These are phyloP conservation scores for Apium graveolens DNA, from an alignment of 129 eudicot genomes.

Conservation along the genomic window DNA sequence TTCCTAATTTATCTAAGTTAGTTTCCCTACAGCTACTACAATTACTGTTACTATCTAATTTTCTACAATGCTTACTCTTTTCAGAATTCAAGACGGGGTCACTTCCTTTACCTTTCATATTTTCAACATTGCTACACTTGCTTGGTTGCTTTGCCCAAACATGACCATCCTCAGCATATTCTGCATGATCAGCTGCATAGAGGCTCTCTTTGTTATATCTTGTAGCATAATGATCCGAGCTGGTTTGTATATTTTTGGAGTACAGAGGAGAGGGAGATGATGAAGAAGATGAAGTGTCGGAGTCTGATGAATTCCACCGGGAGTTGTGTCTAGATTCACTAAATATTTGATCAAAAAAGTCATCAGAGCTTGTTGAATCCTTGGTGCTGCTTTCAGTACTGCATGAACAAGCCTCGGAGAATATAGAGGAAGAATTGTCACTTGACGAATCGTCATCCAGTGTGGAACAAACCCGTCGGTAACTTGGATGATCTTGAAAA, in stretches of 20 bases:
- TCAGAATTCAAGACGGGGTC: conserved; percentile 14
- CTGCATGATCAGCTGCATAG: conserved; percentile 4
- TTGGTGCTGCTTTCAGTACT: conserved; percentile 53
- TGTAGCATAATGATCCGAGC: conserved; percentile 20
- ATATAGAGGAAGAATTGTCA: conserved; percentile 51
- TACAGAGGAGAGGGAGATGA: conserved; percentile 56
- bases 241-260: conserved; percentile 37
- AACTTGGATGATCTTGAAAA: conserved; percentile 13
- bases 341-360: conserved; percentile 31
- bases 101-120: neutral
- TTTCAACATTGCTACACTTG: neutral
- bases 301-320: conserved; percentile 49
- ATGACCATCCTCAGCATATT: conserved; percentile 12
- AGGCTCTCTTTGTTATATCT: conserved; percentile 3
- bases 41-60: conserved; percentile 38
- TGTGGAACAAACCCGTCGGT: conserved; percentile 10
- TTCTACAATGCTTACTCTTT: conserved; percentile 35
- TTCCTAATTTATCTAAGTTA: conserved; percentile 46
- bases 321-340: conserved; percentile 30
- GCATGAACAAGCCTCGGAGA: conserved; percentile 55
- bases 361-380: conserved; percentile 42
- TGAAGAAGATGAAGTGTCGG: conserved; percentile 61
- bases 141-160: conserved; percentile 2
- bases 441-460: conserved; percentile 54
- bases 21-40: conserved; percentile 41